Evolutionary conservation across 2,329 filamentous ascomycete genomes (phyloP).

Genomic region (Teratosphaeria pseudoeucalypti): DNA sequence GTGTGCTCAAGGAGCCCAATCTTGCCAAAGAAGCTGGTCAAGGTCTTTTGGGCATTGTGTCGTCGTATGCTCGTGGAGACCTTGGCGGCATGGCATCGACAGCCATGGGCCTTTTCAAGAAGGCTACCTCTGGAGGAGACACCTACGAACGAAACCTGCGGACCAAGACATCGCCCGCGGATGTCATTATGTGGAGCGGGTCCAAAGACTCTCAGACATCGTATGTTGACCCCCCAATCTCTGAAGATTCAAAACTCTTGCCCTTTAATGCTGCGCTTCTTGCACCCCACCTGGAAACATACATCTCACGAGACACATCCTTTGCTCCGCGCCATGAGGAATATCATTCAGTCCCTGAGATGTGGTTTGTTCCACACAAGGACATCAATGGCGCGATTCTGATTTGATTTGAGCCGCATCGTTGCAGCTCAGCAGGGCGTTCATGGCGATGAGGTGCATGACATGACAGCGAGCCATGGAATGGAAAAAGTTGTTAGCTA

Average conservation of each 20-base stretch:
- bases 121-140: conserved; percentile 68
- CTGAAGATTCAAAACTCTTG: conserved; percentile 8
- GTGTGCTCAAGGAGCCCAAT: conserved; percentile 71
- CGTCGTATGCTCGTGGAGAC: conserved; percentile 58
- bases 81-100: conserved; percentile 69
- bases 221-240: conserved; percentile 43
- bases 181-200: conserved; percentile 96
- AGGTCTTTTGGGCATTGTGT: conserved; percentile 60
- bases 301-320: neutral
- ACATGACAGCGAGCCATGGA: neutral
- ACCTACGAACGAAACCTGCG: conserved; percentile 69
- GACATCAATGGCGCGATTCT: conserved; percentile 13
- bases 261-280: conserved; percentile 46
- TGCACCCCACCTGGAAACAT: neutral
- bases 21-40: conserved; percentile 68
- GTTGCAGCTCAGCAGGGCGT: conserved; percentile 13
- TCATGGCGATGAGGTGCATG: conserved; percentile 9
- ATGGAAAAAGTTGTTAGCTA: conserved; percentile 2
- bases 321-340: neutral
- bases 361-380: conserved; percentile 5
- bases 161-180: conserved; percentile 87
- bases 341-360: neutral
- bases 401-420: conserved; percentile 8
- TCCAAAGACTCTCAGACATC: conserved; percentile 94
- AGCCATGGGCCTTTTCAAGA: conserved; percentile 78